A percentile compares a stretch with the other conserved stretches of the same genome.
phyloP scores from a whole-genome alignment of 78 protist species.

The Polysphondylium violaceum region DNA sequence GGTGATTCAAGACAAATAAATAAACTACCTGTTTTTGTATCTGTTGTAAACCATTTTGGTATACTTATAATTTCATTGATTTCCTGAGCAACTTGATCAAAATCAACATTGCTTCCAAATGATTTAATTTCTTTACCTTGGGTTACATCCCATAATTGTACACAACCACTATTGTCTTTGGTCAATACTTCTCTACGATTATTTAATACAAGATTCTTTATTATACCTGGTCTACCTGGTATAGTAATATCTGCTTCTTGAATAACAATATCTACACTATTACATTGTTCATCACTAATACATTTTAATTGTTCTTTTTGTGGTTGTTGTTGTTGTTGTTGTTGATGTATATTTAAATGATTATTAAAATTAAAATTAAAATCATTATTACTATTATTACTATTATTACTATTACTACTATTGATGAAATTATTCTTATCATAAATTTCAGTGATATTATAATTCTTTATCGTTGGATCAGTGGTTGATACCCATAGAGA shows the following conservation, averaged over 20 bases:
- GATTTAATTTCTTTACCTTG: slow-evolving; percentile 16
- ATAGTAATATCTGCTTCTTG: slow-evolving; percentile 1
- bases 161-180: slow-evolving; percentile 30
- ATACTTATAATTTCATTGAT: slow-evolving; percentile 7
- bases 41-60: slow-evolving; percentile 62
- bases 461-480: slow-evolving; percentile 34
- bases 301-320: neutral
- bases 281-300: neutral
- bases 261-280: no score
- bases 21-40: slow-evolving; percentile 67
- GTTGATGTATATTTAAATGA: neutral
- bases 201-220: slow-evolving; percentile 49
- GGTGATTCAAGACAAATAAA: slow-evolving; percentile 43
- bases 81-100: slow-evolving; percentile 37
- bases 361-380: no score
- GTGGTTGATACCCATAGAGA: slow-evolving; percentile 69
- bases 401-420: neutral
- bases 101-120: slow-evolving; percentile 53
- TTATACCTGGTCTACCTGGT: slow-evolving; percentile 62
- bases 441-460: neutral
- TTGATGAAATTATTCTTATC: neutral
- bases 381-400: neutral
- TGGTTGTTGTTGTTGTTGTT: neutral
- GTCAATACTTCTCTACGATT: slow-evolving; percentile 54
- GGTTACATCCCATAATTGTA: slow-evolving; percentile 67